phyloP scores from a whole-genome alignment of 2,329 filamentous ascomycete species.

The Phaeosphaeriaceae sp. region DNA sequence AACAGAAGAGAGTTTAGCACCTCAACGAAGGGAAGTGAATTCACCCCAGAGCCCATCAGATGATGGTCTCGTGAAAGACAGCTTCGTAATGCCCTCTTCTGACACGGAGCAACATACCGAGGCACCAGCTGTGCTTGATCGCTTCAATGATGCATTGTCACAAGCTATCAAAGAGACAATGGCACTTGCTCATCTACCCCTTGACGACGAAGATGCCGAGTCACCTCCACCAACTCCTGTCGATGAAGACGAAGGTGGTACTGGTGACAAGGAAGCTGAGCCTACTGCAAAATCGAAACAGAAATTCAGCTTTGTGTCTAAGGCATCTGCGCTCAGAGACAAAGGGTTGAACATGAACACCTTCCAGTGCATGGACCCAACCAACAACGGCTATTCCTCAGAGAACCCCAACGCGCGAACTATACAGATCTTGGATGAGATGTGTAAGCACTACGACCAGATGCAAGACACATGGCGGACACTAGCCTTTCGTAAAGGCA shows the following conservation, averaged over 20 bases:
- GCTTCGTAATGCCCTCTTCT: conserved; percentile 30
- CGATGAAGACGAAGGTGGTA: conserved; percentile 28
- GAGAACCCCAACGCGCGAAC: conserved; percentile 77
- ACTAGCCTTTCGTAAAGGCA: conserved; percentile 78
- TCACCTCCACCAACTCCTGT: conserved; percentile 34
- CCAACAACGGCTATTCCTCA: conserved; percentile 52
- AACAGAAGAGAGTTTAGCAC: conserved; percentile 40
- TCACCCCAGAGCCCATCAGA: conserved; percentile 10
- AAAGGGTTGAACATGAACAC: conserved; percentile 47
- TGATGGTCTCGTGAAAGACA: conserved; percentile 37
- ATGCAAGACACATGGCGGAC: conserved; percentile 81
- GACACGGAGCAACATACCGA: conserved; percentile 5
- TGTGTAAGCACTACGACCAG: conserved; percentile 79
- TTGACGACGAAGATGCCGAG: conserved; percentile 49
- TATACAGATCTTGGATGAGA: conserved; percentile 78
- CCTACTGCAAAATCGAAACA: conserved; percentile 16
- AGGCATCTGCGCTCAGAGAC: conserved; percentile 10
- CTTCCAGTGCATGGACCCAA: conserved; percentile 68
- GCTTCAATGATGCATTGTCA: conserved; percentile 65
- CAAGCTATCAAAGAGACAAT: conserved; percentile 70
- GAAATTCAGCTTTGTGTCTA: conserved; percentile 11
- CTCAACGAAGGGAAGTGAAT: conserved; percentile 11
- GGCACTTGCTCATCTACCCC: conserved; percentile 64
- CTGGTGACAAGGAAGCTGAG: conserved; percentile 32
- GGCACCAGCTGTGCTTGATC: background rate